These are phyloP conservation scores for Candida labiduridarum DNA, from an alignment of 1,139 yeast genomes.

Conservation along the genomic window DNA sequence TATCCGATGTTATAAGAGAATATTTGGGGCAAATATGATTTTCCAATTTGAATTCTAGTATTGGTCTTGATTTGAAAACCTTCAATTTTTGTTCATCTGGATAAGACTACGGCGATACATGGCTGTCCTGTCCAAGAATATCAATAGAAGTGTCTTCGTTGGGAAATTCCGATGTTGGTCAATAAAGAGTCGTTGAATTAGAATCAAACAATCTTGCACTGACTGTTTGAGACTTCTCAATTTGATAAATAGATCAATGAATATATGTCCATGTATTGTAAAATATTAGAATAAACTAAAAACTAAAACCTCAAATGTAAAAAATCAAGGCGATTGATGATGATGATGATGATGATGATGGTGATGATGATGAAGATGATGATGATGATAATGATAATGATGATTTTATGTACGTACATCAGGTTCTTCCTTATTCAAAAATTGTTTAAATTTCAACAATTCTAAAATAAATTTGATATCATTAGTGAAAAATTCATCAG, in stretches of 20 bases:
- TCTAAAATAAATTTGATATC: constrained; percentile 67
- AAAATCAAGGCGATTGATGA: not conserved
- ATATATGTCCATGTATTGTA: not conserved
- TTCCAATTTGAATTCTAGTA: too few relatives aligned
- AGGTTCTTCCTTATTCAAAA: constrained; percentile 82
- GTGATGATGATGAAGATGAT: not conserved
- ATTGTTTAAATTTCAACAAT: constrained; percentile 72
- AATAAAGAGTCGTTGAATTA: too few relatives aligned
- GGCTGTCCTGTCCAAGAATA: too few relatives aligned
- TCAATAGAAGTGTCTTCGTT: too few relatives aligned
- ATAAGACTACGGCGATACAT: too few relatives aligned
- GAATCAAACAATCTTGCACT: too few relatives aligned
- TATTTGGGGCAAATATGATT: too few relatives aligned
- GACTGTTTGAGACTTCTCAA: not conserved
- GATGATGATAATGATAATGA: not conserved
- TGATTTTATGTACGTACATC: constrained; percentile 72
- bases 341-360: not conserved
- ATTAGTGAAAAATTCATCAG: constrained; percentile 68
- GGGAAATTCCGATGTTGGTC: too few relatives aligned
- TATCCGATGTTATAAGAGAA: too few relatives aligned
- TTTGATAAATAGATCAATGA: not conserved
- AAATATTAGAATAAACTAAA: not conserved
- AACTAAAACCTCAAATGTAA: not conserved
- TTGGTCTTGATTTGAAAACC: too few relatives aligned
- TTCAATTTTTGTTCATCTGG: too few relatives aligned